phyloP scores from a whole-genome alignment of 768 basidiomycete species.

The Suillus tomentosus region DNA sequence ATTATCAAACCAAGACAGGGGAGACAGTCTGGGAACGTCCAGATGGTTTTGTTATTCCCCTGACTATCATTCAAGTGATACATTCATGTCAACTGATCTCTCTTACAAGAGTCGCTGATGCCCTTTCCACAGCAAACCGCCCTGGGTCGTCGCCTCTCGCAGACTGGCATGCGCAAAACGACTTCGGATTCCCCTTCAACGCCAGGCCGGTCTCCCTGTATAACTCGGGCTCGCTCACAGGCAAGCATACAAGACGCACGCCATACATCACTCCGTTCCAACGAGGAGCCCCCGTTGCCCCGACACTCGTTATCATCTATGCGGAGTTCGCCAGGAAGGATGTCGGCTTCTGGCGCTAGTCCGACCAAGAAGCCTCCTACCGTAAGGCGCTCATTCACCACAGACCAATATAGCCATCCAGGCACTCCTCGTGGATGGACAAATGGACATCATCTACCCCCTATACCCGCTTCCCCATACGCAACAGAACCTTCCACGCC shows the following conservation, averaged over 20 bases:
- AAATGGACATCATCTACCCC: slow-evolving; percentile 51
- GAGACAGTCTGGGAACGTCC: slow-evolving; percentile 96
- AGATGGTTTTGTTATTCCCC: slow-evolving; percentile 84
- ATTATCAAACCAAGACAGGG: slow-evolving; percentile 90
- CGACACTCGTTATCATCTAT: slow-evolving; percentile 37
- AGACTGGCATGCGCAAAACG: slow-evolving; percentile 41
- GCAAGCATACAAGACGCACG: slow-evolving; percentile 38
- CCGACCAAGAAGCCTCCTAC: slow-evolving; percentile 32
- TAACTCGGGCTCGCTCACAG: slow-evolving; percentile 35
- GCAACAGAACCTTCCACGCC: slow-evolving; percentile 61
- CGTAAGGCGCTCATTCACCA: slow-evolving; percentile 36
- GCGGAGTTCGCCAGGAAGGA: slow-evolving; percentile 35
- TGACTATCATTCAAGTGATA: slow-evolving; percentile 82
- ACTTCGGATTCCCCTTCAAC: not conserved
- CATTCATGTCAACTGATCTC: not conserved
- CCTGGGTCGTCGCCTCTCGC: slow-evolving; percentile 69
- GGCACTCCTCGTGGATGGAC: slow-evolving; percentile 35
- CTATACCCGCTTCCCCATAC: slow-evolving; percentile 72
- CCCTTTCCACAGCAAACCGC: slow-evolving; percentile 58
- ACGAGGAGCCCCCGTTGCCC: slow-evolving; percentile 26
- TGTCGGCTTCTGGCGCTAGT: slow-evolving; percentile 22
- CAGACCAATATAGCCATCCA: slow-evolving; percentile 28
- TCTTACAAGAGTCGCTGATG: not conserved
- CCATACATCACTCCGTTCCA: slow-evolving; percentile 32
- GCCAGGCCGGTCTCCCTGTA: not conserved